Base-by-base conservation (phyloP, 352 stramenopile species). In the Heterotrichella gracilis region DNA sequence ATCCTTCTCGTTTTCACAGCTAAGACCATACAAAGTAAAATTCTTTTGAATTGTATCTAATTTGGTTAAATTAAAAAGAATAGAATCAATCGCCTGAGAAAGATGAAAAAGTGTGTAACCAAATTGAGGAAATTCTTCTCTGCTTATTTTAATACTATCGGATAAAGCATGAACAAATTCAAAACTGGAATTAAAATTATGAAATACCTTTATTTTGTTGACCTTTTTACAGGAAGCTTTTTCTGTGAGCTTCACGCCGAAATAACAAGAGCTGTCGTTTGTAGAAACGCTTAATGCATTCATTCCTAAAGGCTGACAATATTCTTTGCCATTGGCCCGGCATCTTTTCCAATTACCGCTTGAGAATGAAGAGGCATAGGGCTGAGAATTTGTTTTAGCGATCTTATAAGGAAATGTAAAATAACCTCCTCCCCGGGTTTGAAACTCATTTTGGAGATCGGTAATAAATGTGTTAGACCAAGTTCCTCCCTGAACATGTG, bases 321-420 rank as follows among this genome's bases (percentile, higher is more conserved):
- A 53, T 53, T 53, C 32, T 53, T 53, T 53, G 9, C 32, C 32
- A 9, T 17, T n/a, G 9, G 32, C 32, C 9, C 32, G 32, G 32
- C 32, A 53, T 17, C 32, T 9, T n/a, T 53, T 53, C 32, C 32
- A 53, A 17, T 53, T 53, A n/a, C 32, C 32, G 32, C n/a, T 53
- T 9, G 32, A 17, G n/a, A 53, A 53, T 53, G 32, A 53, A 53
- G 32, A 17, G 9, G n/a, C 32, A n/a, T 53, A 53, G n/a, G 32
- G 32, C 32, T 53, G 32, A 53, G 9, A 17, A 53, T 53, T 53
- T 53, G 32, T 53, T 53, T 53, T 53, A n/a, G 32, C 32, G 9
- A 53, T 53, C n/a, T 53, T 53, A 53, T 53, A 53, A n/a, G 32
- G 32, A 53, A 53, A 53, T 9, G 32, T 53, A 53, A 53, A 53